Base-by-base conservation (phyloP, 192 early-diverging fungal species). In the Cladochytrium replicatum region DNA sequence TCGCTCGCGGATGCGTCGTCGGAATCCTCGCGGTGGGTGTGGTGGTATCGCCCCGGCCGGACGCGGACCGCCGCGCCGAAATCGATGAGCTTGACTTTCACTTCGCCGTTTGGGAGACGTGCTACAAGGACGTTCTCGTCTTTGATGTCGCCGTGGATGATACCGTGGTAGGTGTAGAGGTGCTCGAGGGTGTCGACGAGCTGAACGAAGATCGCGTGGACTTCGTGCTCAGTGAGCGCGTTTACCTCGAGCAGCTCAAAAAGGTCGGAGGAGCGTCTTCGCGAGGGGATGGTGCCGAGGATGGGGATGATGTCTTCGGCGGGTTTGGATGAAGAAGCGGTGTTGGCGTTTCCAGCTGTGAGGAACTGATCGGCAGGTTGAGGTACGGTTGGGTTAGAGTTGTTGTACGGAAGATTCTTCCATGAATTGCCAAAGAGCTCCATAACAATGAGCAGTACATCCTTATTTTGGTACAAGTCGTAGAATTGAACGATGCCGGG, bases 41-140 rank as follows among this genome's bases (percentile, higher is more conserved):
- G 34, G 13, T 13, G 17, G 34, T 37, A 37, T 17, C 17, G 13
- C 13, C 34, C 34, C 13, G 34, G 17, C 17, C 17, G 13, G 13
- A 37, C 34, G 13, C 34, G 34, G 17, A 17, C n/a, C 0, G 77
- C 69, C 0, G 75, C 75, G n/a, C 81, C 81, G 61, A 84, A 84
- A 39, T 84, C 82, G 26, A 84, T 83, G 38, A 84, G 59, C 49
- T 84, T 84, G 46, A 80, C 79, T 13, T 45, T 30, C 30, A 69
- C 72, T n/a, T n/a, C n/a, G n/a, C n/a, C n/a, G n/a, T n/a, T n/a
- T n/a, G n/a, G n/a, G n/a, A n/a, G n/a, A n/a, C n/a, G n/a, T n/a
- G 66, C 61, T 31, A 83, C 76, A 15, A 83, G 74, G 58, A 83
- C 69, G 50, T 83, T 83, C 47, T 83, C 78, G 47, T 83, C 79